Evolutionary conservation across 345 rosid species (phyloP).

Genomic region (Citrus trifoliata): DNA sequence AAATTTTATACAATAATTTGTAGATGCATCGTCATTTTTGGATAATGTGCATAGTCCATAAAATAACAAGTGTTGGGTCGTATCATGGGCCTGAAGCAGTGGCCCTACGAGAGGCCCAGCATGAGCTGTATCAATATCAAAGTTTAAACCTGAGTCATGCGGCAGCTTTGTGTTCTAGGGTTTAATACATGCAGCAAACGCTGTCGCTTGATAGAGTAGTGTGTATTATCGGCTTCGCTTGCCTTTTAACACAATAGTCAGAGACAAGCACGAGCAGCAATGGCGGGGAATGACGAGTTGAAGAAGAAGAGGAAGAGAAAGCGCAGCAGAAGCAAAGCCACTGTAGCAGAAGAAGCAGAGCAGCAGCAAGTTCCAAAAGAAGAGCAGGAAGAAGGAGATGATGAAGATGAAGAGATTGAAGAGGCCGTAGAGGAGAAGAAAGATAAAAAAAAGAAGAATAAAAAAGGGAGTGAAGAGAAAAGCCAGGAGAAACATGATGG

Average conservation of each 20-base stretch:
- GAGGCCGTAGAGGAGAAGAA: not conserved
- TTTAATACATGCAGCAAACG: not conserved
- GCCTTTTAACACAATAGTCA: not conserved
- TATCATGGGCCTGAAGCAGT: not conserved
- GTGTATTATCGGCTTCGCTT: not conserved
- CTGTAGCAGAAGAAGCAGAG: slow-evolving; percentile 7
- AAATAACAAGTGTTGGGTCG: too few species aligned
- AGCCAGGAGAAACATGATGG: slow-evolving; percentile 15
- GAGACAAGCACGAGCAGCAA: not conserved
- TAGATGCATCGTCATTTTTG: too few species aligned
- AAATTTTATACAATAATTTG: too few species aligned
- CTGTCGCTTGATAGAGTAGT: not conserved
- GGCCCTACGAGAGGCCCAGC: not conserved
- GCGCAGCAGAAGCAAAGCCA: slow-evolving; percentile 36
- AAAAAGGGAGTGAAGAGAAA: slow-evolving; percentile 13
- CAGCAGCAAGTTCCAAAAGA: slow-evolving; percentile 2
- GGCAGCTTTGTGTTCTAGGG: not conserved
- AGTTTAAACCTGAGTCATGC: not conserved
- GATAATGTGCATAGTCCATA: too few species aligned
- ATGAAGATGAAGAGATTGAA: not conserved
- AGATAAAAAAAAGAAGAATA: not conserved
- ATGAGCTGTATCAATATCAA: not conserved
- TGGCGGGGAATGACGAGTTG: slow-evolving; percentile 21
- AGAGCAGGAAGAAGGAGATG: not conserved
- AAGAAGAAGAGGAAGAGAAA: slow-evolving; percentile 42